Percentiles rank a stretch among this genome's conserved stretches.
Conservation (phyloP, 192 early-diverging fungal genomes). For the Coemansia sp. region DNA sequence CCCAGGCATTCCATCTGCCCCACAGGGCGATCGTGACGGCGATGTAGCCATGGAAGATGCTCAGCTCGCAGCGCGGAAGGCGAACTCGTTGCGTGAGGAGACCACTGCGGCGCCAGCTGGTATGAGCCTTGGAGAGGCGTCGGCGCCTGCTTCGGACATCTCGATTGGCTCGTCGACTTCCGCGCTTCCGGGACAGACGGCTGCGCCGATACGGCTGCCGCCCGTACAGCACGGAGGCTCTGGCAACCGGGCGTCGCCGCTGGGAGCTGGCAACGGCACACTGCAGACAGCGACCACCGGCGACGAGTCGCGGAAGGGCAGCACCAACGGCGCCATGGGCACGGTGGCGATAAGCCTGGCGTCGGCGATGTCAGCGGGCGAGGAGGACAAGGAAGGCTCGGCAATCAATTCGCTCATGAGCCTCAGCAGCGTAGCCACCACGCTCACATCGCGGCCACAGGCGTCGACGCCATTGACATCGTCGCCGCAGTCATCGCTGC, state of each 20-base stretch:
- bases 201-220: constrained; percentile 43
- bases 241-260: constrained; percentile 10
- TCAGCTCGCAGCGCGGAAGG: neutral
- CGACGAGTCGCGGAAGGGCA: neutral
- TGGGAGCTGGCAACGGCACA: neutral
- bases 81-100: constrained; percentile 2
- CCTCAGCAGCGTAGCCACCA: constrained; percentile 42
- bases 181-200: constrained; percentile 36
- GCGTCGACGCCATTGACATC: constrained; percentile 3
- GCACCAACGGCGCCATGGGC: neutral
- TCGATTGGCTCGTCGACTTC: constrained; percentile 12
- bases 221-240: constrained; percentile 41
- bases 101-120: neutral
- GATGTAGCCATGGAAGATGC: constrained; percentile 33
- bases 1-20: neutral
- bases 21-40: constrained; percentile 23
- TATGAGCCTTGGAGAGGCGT: too few relatives aligned
- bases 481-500: constrained; percentile 17
- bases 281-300: neutral
- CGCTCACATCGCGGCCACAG: constrained; percentile 39
- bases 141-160: constrained; percentile 4
- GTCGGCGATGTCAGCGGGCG: constrained; percentile 15
- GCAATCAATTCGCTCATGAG: constrained; percentile 53
- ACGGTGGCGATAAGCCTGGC: constrained; percentile 17
- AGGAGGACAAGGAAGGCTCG: constrained; percentile 50